Percentiles rank a stretch among this genome's conserved stretches.
Evolutionary conservation across 1,284 basidiomycete genomes (phyloP).

Genomic region (Rhodotorula sp.): DNA sequence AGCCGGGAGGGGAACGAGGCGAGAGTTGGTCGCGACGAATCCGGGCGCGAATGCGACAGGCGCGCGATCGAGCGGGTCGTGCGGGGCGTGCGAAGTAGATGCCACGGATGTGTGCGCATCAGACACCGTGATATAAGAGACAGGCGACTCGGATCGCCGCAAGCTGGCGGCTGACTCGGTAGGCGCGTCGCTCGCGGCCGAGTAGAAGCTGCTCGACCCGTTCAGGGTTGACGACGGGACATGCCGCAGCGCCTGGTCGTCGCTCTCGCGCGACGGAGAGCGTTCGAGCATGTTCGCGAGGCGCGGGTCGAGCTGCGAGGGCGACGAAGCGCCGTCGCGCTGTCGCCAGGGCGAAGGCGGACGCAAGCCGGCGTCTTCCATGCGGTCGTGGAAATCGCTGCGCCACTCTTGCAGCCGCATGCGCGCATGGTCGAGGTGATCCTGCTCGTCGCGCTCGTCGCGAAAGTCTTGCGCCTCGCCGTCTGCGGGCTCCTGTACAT

Average conservation of each 20-base stretch:
- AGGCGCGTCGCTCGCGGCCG: slow-evolving; percentile 13
- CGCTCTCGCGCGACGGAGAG: background rate
- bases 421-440: slow-evolving; percentile 8
- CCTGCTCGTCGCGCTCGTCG: slow-evolving; percentile 23
- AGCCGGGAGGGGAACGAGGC: slow-evolving; percentile 14
- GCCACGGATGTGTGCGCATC: background rate
- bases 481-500: background rate
- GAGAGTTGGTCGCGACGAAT: slow-evolving; percentile 22
- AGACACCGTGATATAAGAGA: slow-evolving; percentile 10
- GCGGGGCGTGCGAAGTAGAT: background rate
- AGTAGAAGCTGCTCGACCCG: slow-evolving; percentile 11
- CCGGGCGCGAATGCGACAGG: slow-evolving; percentile 31
- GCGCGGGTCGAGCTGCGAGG: slow-evolving; percentile 2
- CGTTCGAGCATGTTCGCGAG: slow-evolving; percentile 5
- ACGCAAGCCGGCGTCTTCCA: background rate
- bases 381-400: slow-evolving; percentile 1
- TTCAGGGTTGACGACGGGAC: background rate
- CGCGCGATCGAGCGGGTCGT: background rate
- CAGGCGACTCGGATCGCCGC: slow-evolving; percentile 15
- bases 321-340: background rate
- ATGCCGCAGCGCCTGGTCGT: background rate
- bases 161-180: background rate
- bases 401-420: background rate
- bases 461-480: slow-evolving; percentile 15
- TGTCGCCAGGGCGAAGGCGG: background rate